Conservation (phyloP, 805 yeast species). For the Yarrowia bubula region DNA sequence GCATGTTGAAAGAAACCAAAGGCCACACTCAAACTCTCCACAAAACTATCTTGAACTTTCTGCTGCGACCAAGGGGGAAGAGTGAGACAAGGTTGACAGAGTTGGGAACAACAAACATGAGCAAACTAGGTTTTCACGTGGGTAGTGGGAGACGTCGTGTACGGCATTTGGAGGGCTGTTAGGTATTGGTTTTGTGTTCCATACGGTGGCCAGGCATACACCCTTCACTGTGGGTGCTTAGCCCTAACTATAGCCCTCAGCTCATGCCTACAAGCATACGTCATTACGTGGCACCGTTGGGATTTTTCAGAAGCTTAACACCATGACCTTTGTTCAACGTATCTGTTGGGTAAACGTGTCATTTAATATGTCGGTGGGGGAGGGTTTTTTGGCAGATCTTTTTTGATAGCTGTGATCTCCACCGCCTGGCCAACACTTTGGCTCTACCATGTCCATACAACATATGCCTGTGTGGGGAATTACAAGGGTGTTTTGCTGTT, state of each 20-base stretch:
- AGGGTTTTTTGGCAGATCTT: not conserved
- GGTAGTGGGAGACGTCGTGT: not conserved
- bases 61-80: constrained; percentile 4
- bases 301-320: not conserved
- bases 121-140: constrained; percentile 8
- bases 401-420: not conserved
- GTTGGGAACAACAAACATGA: constrained; percentile 12
- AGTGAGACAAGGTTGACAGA: constrained; percentile 10
- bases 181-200: too few species aligned
- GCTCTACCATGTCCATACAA: too few species aligned
- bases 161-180: too few species aligned
- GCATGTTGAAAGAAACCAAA: constrained; percentile 25
- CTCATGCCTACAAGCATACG: not conserved
- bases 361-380: too few species aligned
- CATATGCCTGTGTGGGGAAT: too few species aligned
- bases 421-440: too few species aligned
- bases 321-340: not conserved
- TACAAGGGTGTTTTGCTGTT: too few species aligned
- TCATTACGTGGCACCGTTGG: not conserved
- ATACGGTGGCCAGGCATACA: too few species aligned
- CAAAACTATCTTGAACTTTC: constrained; percentile 10
- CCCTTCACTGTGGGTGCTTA: too few species aligned
- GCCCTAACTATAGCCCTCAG: too few species aligned
- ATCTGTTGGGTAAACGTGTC: not conserved
- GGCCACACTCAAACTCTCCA: constrained; percentile 8